Conservation (phyloP, 306 rosid species). For the Corylus avellana region DNA sequence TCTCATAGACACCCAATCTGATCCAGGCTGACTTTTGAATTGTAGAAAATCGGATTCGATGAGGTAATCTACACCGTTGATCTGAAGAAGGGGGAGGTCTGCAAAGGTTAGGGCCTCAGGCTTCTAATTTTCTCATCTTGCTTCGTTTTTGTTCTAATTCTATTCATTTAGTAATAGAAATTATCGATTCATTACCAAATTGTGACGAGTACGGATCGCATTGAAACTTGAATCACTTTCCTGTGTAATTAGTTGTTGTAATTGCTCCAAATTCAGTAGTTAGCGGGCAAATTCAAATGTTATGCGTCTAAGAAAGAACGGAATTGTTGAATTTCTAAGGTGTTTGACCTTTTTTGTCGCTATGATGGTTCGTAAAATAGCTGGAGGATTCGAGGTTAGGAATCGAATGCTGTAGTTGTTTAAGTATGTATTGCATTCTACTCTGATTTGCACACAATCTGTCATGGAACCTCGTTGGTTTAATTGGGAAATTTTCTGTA, state of each 20-base stretch:
- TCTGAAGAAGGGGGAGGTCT: slow-evolving; percentile 86
- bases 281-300: neutral
- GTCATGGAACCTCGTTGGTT: too few species aligned
- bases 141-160: neutral
- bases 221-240: neutral
- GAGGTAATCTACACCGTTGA: slow-evolving; percentile 75
- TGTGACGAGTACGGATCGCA: neutral
- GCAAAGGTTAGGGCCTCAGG: slow-evolving; percentile 55
- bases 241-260: neutral
- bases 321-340: neutral
- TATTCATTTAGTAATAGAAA: neutral
- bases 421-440: too few species aligned
- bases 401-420: neutral
- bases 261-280: neutral
- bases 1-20: neutral
- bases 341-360: neutral
- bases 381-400: neutral
- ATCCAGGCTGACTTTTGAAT: neutral
- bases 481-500: too few species aligned
- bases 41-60: slow-evolving; percentile 78
- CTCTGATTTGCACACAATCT: too few species aligned
- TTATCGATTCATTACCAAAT: neutral
- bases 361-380: neutral
- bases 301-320: too few species aligned
- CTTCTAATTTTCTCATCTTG: neutral